Evolutionary conservation across 371 early-diverging fungal species (phyloP).

Genomic region (Mucor circinelloides): DNA sequence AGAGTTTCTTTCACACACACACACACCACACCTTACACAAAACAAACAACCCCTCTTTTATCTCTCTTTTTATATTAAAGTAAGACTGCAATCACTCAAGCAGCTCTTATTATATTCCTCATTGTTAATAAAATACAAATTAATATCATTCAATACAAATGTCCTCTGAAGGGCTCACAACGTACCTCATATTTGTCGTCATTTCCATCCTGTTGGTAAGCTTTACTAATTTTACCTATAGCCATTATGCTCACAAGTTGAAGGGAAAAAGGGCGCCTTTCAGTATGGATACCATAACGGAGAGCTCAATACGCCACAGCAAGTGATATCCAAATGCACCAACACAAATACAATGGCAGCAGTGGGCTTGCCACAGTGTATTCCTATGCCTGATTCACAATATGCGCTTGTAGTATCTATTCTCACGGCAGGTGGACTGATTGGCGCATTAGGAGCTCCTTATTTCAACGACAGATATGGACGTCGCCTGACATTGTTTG

Average conservation of each 20-base stretch:
- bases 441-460: conserved; percentile 81
- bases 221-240: neutral
- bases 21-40: neutral
- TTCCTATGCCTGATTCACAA: conserved; percentile 79
- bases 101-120: neutral
- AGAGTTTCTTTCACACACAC: neutral
- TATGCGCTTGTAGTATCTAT: conserved; percentile 75
- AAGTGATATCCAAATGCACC: conserved; percentile 67
- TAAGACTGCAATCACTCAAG: neutral
- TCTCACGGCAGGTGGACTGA: conserved; percentile 78
- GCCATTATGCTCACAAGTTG: neutral
- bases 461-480: conserved; percentile 72
- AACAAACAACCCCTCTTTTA: neutral
- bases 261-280: conserved; percentile 54
- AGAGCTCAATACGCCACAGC: conserved; percentile 78
- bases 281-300: conserved; percentile 87
- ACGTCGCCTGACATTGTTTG: conserved; percentile 70
- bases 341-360: conserved; percentile 11
- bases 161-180: conserved; percentile 24
- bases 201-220: conserved; percentile 44
- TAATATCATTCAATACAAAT: neutral
- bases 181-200: conserved; percentile 44
- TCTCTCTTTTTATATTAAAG: neutral
- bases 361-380: conserved; percentile 64
- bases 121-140: neutral